phyloP scores from a whole-genome alignment of 2,329 filamentous ascomycete species.

The Colletotrichum liaoningense region DNA sequence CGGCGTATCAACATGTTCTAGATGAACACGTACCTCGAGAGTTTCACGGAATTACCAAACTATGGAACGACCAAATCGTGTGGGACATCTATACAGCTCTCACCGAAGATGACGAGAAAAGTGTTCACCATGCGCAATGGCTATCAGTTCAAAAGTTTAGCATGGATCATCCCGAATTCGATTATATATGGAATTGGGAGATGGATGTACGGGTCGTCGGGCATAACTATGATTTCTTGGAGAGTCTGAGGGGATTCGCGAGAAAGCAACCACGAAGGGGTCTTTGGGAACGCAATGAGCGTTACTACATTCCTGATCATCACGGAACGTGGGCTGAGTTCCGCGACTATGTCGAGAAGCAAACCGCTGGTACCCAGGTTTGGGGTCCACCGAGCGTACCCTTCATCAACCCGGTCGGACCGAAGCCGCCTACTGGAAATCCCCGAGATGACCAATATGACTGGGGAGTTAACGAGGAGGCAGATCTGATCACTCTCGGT shows the following conservation, averaged over 20 bases:
- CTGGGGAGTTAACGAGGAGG: slow-evolving; percentile 82
- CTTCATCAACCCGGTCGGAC: slow-evolving; percentile 71
- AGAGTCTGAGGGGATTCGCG: slow-evolving; percentile 72
- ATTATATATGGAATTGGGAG: slow-evolving; percentile 90
- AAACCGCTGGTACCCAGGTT: slow-evolving; percentile 64
- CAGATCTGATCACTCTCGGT: slow-evolving; percentile 78
- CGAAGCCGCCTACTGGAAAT: slow-evolving; percentile 68
- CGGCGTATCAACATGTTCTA: slow-evolving; percentile 70
- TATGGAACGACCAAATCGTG: slow-evolving; percentile 83
- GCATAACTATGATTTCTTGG: slow-evolving; percentile 83
- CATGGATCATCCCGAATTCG: slow-evolving; percentile 81
- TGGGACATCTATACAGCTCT: slow-evolving; percentile 81
- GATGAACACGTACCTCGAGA: slow-evolving; percentile 74
- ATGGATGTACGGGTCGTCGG: slow-evolving; percentile 84
- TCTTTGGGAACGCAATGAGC: slow-evolving; percentile 78
- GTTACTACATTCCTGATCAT: slow-evolving; percentile 77
- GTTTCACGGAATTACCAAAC: slow-evolving; percentile 75
- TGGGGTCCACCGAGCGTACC: slow-evolving; percentile 75
- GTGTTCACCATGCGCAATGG: slow-evolving; percentile 72
- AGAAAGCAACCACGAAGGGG: slow-evolving; percentile 77
- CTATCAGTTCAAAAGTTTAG: slow-evolving; percentile 81
- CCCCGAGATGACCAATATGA: slow-evolving; percentile 73
- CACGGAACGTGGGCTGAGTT: slow-evolving; percentile 77
- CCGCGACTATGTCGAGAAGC: slow-evolving; percentile 69
- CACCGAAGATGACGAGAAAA: slow-evolving; percentile 66